Base-by-base conservation (phyloP, 225 moss, liverwort and hornwort genomes). In the Neckera pumila region DNA sequence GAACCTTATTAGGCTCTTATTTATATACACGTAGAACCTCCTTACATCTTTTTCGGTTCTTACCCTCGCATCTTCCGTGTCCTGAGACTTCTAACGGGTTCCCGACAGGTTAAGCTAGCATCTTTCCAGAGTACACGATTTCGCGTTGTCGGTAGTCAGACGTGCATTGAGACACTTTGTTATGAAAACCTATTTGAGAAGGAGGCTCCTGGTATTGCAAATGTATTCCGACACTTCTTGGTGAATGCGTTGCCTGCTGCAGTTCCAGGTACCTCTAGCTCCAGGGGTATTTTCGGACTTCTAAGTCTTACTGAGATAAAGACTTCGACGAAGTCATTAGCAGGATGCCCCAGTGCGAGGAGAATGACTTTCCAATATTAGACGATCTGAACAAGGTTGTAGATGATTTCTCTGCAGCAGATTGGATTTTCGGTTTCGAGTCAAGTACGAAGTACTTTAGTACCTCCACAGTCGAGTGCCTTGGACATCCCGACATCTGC, bases 311-410 rank as follows among this genome's bases (percentile, higher is more conserved):
- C n/a, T n/a, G n/a, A 75, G 75, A 19, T 12, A 7, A 0, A 47
- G 75, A 19, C 2, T 4, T 33, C 12, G 49, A 49, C 0, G 12
- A 49, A 11, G 0, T 12, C 49, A 2, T 31, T 4, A 8, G 33
- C 51, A 51, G 51, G 33, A 20, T 51, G 33, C 21, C 1, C 1
- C 34, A 49, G 14, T 1, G 1, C 13, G 51, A 76, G 75, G 75
- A 20, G 51, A 34, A 51, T 8, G 33, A 21, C 34, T 8, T 3
- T 34, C 8, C 53, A 22, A 21, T 14, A 34, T 2, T 73, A 6
- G 40, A 5, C 14, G 40, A 40, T 70, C 69, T 30, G 30, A 51
- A 76, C 34, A 3, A 5, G 51, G 2, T 3, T 51, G 51, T 0
- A 2, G 51, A 34, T 51, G 21, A 34, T 51, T 0, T 6, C 51